Base-by-base conservation (phyloP, 148 eudicot genomes). In the Pharnaceum exiguum region DNA sequence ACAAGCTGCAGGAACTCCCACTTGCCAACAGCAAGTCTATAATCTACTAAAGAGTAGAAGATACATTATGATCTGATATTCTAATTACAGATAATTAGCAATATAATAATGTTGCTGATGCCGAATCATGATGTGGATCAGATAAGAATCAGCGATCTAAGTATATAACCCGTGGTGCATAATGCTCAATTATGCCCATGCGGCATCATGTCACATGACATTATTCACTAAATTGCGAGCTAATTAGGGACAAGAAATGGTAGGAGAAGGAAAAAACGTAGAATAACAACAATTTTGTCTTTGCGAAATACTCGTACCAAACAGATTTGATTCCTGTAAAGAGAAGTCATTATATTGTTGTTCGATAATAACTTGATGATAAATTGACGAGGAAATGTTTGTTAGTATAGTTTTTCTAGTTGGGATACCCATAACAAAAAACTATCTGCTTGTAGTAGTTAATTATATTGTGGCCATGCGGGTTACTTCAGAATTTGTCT, bases 381-480 rank as follows among this genome's bases (percentile, higher is more conserved):
- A 15, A 5, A 16, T 3, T 18, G 6, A 15, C 10, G 16, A 9
- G 30, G 19, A 21, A 12, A 46, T 10, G 43, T 66, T 39, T 17
- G 48, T 46, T 57, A n/a, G n/a, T n/a, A n/a, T 66, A 47, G 62
- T 56, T 66, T 66, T 46, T 56, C 36, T 56, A 56, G 56, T 66
- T 66, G 44, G 46, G 49, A 66, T 56, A 55, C 35, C 51, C 13
- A 17, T 6, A 10, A 30, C n/a, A 10, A 19, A 53, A 22, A 33
- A 35, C 3, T 10, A 53, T 46, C 31, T 16, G 10, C n/a, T n/a
- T n/a, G n/a, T n/a, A n/a, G n/a, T n/a, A n/a, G 36, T 23, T 44
- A 31, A 22, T 42, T 52, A 52, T 59, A 63, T 22, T 52, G 53
- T 5, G 2, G 33, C 10, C 67, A 63, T 43, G 67, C 55, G 59